Evolutionary conservation across 23 red algal genomes (phyloP).

Genomic region (Gracilaria vermiculophylla): DNA sequence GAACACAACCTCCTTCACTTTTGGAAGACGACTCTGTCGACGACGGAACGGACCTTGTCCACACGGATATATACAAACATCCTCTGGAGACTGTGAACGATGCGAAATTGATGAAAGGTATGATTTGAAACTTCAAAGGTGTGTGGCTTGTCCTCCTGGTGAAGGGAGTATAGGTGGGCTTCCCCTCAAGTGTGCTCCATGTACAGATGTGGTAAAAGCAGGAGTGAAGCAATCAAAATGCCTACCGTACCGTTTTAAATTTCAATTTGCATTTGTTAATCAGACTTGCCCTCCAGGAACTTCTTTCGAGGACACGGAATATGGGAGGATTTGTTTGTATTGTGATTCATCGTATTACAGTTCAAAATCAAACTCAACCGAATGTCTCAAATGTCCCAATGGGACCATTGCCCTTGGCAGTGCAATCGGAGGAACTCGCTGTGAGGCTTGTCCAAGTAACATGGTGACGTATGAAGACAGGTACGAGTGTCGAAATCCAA

Average conservation of each 20-base stretch:
- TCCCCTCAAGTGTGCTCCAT: not conserved
- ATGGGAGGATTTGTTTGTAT: not conserved
- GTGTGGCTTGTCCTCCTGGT: not conserved
- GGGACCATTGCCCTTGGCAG: not conserved
- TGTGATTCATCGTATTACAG: not conserved
- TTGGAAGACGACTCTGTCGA: not conserved
- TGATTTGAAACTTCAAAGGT: not conserved
- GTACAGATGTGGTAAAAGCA: not conserved
- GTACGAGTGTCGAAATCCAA: not conserved
- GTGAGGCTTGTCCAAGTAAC: not conserved
- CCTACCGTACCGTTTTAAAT: not conserved
- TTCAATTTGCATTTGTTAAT: not conserved
- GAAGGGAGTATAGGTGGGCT: not conserved
- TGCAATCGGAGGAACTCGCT: not conserved
- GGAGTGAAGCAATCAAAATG: not conserved
- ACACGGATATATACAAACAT: not conserved
- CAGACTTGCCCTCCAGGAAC: slow-evolving; percentile 1
- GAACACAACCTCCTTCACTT: not conserved
- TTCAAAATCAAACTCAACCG: not conserved
- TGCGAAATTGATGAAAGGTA: not conserved
- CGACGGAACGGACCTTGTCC: not conserved
- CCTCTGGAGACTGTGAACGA: slow-evolving; percentile 1
- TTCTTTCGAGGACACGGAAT: not conserved
- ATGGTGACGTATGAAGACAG: not conserved
- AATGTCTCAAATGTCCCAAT: not conserved